Base-by-base conservation (phyloP, 441 rosid genomes). In the Brassica hybrid region DNA sequence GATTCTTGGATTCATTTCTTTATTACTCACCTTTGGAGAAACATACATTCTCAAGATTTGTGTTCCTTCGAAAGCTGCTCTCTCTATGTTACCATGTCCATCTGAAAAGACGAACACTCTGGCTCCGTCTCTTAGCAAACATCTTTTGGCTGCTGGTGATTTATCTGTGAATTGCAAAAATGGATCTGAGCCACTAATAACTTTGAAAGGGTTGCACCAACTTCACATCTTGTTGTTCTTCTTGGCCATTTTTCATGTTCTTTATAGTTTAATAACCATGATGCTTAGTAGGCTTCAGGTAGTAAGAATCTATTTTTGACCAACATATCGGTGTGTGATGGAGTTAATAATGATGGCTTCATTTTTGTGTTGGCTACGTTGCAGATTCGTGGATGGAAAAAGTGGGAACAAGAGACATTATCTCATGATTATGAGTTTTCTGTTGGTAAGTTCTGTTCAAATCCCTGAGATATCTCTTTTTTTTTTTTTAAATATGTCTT, bases 1-100 rank as follows among this genome's bases (percentile, higher is more conserved):
- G 98, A 70, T 93, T 76, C 83, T 95, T 32, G 99, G 98, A 52
- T 93, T 95, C 87, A 89, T 95, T 77, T 95, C 99, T 1, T 85
- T 95, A 63, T 83, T 91, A 64, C 91, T 95, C 57, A 90, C 92
- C 18, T 93, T 95, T 75, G 86, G 91, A 27, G 97, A 95, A 84
- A 81, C 66, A 43, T 87, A 86, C 80, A 84, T 95, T 66, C 69
- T 80, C 13, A 82, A 74, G 69, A 93, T 95, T 64, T 95, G 99
- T 63, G 73, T 95, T 62, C 84, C 99, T 48, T 8, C 45, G 16
- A 78, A 85, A 9, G 87, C 84, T 23, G 96, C 88, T 0, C 69
- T 84, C 76, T 86, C 93, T n/a, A 89, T 93, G 96, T 77, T 93
- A 85, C 98, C 99, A 1, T 95, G 99, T 76, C 50, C 56, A 79